Base-by-base conservation (phyloP, 2,329 filamentous ascomycete genomes). In the Setomelanomma holmii region DNA sequence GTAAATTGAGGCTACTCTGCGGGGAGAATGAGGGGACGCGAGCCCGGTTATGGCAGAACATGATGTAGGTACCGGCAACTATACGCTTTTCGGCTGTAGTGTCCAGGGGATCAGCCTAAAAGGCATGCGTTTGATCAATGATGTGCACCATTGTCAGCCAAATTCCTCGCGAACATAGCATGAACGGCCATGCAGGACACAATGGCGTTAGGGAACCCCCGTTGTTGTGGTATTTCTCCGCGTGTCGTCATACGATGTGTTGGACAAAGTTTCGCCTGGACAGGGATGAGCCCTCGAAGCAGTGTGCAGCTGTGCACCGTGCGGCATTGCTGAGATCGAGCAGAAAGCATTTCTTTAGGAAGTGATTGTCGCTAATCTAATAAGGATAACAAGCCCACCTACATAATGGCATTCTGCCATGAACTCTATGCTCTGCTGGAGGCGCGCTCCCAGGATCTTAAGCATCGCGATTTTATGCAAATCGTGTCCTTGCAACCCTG, bases 31-130 rank as follows among this genome's bases (percentile, higher is more conserved):
- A 53, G 56, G 56, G 51, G 55, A 51, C 34, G 45, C 27, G 50
- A 58, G 50, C 44, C 56, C 45, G 50, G 53, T 54, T 50, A 53
- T 40, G 49, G 47, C n/a, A 43, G 23, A 45, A 34, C 11, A 64
- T 53, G 47, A 59, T 51, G 55, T 48, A 38, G 43, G 24, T 46
- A 35, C 49, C 55, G 51, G 58, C 41, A 54, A 49, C 62, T 60
- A 63, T 45, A 44, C 58, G 60, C 40, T 52, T 61, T 59, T 38
- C 20, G 48, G 51, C 23, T 39, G 49, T 49, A 51, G 53, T 53
- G 42, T 38, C 23, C 44, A 14, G 24, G 49, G 45, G 49, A 67
- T 64, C 66, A 68, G 68, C 53, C 68, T 71, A 69, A 69, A 67
- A 50, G 56, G 52, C 17, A 33, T 50, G 44, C 33, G 45, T 16